Conservation (phyloP, 805 yeast genomes). For the Candida suzukii region DNA sequence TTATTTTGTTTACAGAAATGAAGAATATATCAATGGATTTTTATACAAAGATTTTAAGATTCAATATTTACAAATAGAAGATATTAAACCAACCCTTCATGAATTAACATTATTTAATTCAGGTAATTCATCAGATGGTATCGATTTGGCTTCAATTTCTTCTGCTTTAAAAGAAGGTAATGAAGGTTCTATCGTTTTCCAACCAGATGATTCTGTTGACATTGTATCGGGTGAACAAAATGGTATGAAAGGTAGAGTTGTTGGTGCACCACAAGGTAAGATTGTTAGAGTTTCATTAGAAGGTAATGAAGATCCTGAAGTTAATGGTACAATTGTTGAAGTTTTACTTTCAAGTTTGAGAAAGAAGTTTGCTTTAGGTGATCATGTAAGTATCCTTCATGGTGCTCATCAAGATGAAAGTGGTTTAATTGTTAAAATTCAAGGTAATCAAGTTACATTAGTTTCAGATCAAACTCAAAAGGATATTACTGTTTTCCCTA, state of each 20-base stretch:
- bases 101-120: slow-evolving; percentile 78
- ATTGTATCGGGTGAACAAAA: slow-evolving; percentile 90
- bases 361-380: slow-evolving; percentile 85
- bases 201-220: slow-evolving; percentile 92
- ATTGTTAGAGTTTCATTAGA: slow-evolving; percentile 46
- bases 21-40: slow-evolving; percentile 86
- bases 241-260: slow-evolving; percentile 76
- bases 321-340: slow-evolving; percentile 55
- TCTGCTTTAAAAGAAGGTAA: slow-evolving; percentile 69
- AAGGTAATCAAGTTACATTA: slow-evolving; percentile 81
- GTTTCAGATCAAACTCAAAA: slow-evolving; percentile 83
- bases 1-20: slow-evolving; percentile 69
- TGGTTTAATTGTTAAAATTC: slow-evolving; percentile 81
- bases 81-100: slow-evolving; percentile 78
- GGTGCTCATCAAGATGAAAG: slow-evolving; percentile 93
- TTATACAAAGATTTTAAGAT: slow-evolving; percentile 80
- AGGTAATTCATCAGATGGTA: slow-evolving; percentile 74
- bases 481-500: slow-evolving; percentile 89
- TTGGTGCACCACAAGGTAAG: slow-evolving; percentile 51
- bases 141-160: slow-evolving; percentile 82
- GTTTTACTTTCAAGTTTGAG: slow-evolving; percentile 78
- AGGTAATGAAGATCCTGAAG: slow-evolving; percentile 48
- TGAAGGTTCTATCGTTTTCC: slow-evolving; percentile 56
- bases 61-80: slow-evolving; percentile 70
- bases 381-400: slow-evolving; percentile 85